Percentiles rank a stretch among this genome's conserved stretches.
Evolutionary conservation across 2,329 filamentous ascomycete species (phyloP).

Genomic region (Cylindrodendrum hubeiense): DNA sequence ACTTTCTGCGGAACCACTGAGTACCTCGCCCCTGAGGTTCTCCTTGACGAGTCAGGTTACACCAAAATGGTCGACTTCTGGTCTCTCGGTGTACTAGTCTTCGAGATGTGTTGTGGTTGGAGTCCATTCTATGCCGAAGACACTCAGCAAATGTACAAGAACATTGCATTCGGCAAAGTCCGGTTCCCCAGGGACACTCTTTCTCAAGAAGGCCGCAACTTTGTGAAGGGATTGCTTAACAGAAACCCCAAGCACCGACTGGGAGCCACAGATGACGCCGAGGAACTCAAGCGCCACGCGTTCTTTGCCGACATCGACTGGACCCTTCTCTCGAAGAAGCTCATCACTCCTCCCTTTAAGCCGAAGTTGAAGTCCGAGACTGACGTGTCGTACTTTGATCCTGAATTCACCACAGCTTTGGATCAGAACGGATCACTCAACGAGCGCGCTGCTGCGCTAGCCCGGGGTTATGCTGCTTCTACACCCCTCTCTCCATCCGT

Average conservation of each 20-base stretch:
- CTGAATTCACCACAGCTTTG: constrained; percentile 96
- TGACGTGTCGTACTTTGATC: constrained; percentile 98
- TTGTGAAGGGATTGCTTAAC: constrained; percentile 97
- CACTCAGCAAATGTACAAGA: constrained; percentile 99
- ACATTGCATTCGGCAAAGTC: constrained; percentile 99
- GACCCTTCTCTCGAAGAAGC: constrained; percentile 88
- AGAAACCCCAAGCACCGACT: constrained; percentile 96
- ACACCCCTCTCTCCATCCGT: constrained; percentile 95
- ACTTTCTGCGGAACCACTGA: constrained; percentile 99
- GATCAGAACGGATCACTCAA: constrained; percentile 90
- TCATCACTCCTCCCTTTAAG: constrained; percentile 96
- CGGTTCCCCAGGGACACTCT: constrained; percentile 95
- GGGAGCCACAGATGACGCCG: constrained; percentile 89
- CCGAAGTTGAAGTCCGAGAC: constrained; percentile 96
- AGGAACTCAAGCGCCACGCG: constrained; percentile 92
- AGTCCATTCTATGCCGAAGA: constrained; percentile 99
- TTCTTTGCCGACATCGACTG: constrained; percentile 98
- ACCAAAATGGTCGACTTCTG: constrained; percentile 99
- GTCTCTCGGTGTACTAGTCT: constrained; percentile 96
- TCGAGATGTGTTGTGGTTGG: constrained; percentile 99
- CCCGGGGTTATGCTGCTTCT: constrained; percentile 86
- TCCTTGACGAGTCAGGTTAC: constrained; percentile 96
- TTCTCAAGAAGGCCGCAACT: constrained; percentile 94
- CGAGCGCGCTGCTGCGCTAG: constrained; percentile 87
- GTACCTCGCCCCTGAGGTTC: constrained; percentile 94